phyloP scores from a whole-genome alignment of 2,329 filamentous ascomycete species.

The Fusarium protoensiforme region DNA sequence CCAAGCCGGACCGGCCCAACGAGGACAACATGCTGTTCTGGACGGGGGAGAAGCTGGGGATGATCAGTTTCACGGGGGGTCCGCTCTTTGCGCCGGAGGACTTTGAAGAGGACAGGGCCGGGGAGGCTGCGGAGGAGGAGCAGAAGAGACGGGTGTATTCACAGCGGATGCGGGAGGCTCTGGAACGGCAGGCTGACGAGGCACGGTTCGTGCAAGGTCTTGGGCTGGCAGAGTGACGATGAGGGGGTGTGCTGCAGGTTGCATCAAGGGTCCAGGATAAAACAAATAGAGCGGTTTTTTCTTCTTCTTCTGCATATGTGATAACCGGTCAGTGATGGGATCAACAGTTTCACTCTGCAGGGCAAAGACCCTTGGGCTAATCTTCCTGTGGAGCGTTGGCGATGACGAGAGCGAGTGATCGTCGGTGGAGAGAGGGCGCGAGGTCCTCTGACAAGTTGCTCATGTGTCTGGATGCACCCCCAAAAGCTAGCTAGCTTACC shows the following conservation, averaged over 20 bases:
- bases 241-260: constrained; percentile 11
- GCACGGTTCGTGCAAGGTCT: constrained; percentile 78
- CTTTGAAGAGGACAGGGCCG: constrained; percentile 62
- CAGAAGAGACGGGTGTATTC: constrained; percentile 70
- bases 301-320: neutral
- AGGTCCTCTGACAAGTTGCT: constrained; percentile 7
- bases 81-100: constrained; percentile 61
- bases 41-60: constrained; percentile 86
- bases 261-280: constrained; percentile 10
- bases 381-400: neutral
- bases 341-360: constrained; percentile 17
- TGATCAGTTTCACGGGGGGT: constrained; percentile 71
- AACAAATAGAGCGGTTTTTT: neutral
- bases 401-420: constrained; percentile 29
- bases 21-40: constrained; percentile 82
- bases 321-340: neutral
- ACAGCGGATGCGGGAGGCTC: constrained; percentile 77
- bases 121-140: constrained; percentile 59
- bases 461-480: neutral
- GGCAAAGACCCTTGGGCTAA: constrained; percentile 6
- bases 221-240: constrained; percentile 44
- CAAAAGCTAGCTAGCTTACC: neutral
- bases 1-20: constrained; percentile 51
- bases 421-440: constrained; percentile 21
- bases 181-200: constrained; percentile 83